Percentiles rank a stretch among this genome's conserved stretches.
phyloP scores from a whole-genome alignment of 2,329 filamentous ascomycete species.

The Ophiostoma tasmaniense region DNA sequence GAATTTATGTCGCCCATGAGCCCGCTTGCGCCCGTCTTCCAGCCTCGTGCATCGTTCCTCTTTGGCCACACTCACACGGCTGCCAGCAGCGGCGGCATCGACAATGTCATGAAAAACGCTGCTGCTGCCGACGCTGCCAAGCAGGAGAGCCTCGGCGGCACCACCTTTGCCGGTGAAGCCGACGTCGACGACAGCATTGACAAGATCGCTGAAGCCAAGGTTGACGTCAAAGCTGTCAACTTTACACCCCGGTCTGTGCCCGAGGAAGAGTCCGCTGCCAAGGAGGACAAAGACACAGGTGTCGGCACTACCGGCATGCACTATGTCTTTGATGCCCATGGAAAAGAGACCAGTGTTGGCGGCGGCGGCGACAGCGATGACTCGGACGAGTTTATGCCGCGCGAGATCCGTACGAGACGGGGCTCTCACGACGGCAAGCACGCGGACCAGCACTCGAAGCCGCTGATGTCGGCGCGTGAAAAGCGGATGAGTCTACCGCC shows the following conservation, averaged over 20 bases:
- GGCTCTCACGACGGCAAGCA: conserved; percentile 3
- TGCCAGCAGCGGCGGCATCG: neutral
- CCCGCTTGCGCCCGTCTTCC: conserved; percentile 26
- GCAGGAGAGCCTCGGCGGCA: neutral
- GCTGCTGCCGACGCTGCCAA: neutral
- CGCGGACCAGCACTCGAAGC: neutral
- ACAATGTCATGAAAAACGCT: neutral
- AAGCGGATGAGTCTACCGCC: conserved; percentile 30
- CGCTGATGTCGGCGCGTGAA: neutral
- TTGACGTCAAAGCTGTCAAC: neutral
- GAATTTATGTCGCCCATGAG: conserved; percentile 12
- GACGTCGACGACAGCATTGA: neutral
- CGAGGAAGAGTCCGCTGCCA: neutral
- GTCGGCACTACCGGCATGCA: conserved; percentile 4
- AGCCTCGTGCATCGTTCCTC: conserved; percentile 22
- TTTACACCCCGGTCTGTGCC: neutral
- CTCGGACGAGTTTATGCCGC: neutral
- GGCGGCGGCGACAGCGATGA: neutral
- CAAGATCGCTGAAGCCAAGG: neutral
- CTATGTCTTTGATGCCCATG: neutral
- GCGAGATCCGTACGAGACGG: neutral
- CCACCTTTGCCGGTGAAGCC: neutral
- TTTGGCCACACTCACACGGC: neutral
- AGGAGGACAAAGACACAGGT: neutral
- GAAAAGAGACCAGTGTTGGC: neutral